Conservation (phyloP, 2,329 filamentous ascomycete species). For the Alternaria angustiovoidea region DNA sequence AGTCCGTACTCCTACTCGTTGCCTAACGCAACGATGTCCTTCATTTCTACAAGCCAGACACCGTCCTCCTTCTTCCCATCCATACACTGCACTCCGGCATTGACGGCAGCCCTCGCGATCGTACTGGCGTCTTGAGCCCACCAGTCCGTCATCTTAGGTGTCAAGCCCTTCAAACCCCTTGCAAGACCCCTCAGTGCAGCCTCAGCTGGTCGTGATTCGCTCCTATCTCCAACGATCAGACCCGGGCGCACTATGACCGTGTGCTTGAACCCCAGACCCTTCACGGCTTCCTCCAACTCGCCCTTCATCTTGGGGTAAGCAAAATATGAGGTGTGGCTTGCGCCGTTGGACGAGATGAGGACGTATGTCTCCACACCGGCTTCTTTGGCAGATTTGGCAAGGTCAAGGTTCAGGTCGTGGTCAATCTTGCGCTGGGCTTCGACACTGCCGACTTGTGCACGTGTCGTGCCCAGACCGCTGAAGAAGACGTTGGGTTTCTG, state of each 20-base stretch:
- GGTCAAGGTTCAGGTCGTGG: conserved; percentile 81
- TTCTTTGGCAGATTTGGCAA: conserved; percentile 77
- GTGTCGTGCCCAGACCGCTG: conserved; percentile 82
- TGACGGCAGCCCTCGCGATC: conserved; percentile 73
- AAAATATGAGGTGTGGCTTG: conserved; percentile 61
- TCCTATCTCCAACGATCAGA: conserved; percentile 75
- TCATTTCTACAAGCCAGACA: conserved; percentile 67
- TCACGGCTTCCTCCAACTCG: conserved; percentile 82
- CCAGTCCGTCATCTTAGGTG: conserved; percentile 63
- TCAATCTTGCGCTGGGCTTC: conserved; percentile 87
- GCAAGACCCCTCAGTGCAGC: conserved; percentile 65
- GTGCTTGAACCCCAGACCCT: conserved; percentile 76
- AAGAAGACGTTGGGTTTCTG: conserved; percentile 72
- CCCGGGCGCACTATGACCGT: conserved; percentile 79
- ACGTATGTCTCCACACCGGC: conserved; percentile 79
- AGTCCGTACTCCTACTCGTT: conserved; percentile 39
- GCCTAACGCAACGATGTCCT: conserved; percentile 74
- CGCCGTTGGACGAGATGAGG: conserved; percentile 70
- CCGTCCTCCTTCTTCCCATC: conserved; percentile 65
- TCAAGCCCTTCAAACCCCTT: conserved; percentile 59
- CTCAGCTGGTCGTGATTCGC: conserved; percentile 68
- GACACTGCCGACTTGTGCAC: conserved; percentile 75
- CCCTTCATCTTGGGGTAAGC: conserved; percentile 78
- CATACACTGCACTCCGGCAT: conserved; percentile 61
- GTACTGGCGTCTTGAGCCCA: conserved; percentile 78